Percentiles rank a stretch among this genome's conserved stretches.
Conservation (phyloP, 345 rosid genomes). For the Eutrema japonicum region DNA sequence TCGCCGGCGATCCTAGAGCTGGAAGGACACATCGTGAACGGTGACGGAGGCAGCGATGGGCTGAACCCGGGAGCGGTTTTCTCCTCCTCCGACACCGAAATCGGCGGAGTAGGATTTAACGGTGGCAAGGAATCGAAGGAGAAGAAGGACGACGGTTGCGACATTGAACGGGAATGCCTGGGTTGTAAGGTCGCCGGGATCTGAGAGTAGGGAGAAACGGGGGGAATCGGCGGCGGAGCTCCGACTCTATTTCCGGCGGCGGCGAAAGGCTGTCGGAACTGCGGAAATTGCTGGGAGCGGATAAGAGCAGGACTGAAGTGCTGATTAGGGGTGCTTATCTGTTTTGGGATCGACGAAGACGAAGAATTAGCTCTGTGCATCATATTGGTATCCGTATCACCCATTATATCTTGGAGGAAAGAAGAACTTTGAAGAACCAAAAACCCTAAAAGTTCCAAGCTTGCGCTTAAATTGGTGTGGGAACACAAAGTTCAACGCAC, state of each 20-base stretch:
- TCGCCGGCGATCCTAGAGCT: slow-evolving; percentile 38
- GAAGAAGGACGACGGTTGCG: slow-evolving; percentile 60
- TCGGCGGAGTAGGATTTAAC: slow-evolving; percentile 48
- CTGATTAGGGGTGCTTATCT: slow-evolving; percentile 5
- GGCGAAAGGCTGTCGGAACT: slow-evolving; percentile 26
- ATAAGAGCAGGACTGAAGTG: slow-evolving; percentile 36
- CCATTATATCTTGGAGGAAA: not conserved
- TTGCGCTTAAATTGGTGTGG: not conserved
- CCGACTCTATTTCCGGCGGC: slow-evolving; percentile 37
- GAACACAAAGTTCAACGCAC: not conserved
- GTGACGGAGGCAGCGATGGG: slow-evolving; percentile 69
- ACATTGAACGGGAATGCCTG: slow-evolving; percentile 62
- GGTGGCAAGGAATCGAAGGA: slow-evolving; percentile 72
- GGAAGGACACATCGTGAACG: slow-evolving; percentile 57
- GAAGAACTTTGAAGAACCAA: not conserved
- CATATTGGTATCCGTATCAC: slow-evolving; percentile 27
- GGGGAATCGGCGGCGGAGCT: slow-evolving; percentile 46
- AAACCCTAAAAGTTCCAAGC: slow-evolving; percentile 32
- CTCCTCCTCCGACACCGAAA: slow-evolving; percentile 71
- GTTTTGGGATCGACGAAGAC: slow-evolving; percentile 41
- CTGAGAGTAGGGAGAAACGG: slow-evolving; percentile 46
- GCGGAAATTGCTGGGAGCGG: slow-evolving; percentile 26
- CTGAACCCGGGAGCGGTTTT: slow-evolving; percentile 55
- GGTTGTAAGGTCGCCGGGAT: slow-evolving; percentile 50
- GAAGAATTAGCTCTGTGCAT: slow-evolving; percentile 29